A percentile compares a stretch with the other conserved stretches of the same genome.
Conservation (phyloP, 1,284 basidiomycete species). For the Wallemia ichthyophaga region DNA sequence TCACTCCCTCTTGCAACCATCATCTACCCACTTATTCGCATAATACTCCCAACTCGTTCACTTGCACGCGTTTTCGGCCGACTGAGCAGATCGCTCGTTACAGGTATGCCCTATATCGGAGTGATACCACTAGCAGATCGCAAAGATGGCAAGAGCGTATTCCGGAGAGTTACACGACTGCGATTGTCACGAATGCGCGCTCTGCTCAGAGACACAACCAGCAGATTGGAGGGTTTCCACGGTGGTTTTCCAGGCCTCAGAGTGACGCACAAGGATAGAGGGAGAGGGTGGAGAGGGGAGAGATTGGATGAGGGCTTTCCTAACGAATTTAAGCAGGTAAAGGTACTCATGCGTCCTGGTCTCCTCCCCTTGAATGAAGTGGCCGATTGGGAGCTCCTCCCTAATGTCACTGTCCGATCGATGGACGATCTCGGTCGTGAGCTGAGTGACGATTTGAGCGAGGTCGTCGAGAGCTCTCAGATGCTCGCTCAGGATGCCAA, state of each 20-base stretch:
- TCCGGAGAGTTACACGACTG: conserved; percentile 16
- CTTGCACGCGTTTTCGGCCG: conserved; percentile 17
- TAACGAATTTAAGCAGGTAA: neutral
- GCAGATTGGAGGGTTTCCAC: neutral
- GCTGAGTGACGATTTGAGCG: neutral
- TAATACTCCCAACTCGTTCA: conserved; percentile 20
- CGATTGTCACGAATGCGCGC: conserved; percentile 16
- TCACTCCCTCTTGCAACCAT: conserved; percentile 7
- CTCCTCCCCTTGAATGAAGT: neutral
- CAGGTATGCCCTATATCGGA: conserved; percentile 18
- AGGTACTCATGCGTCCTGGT: neutral
- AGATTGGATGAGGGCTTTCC: neutral
- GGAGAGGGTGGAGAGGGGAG: neutral
- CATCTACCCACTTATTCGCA: conserved; percentile 19
- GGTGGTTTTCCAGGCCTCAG: neutral
- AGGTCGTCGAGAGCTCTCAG: neutral
- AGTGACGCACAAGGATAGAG: neutral
- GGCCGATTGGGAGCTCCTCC: neutral
- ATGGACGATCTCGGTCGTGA: neutral
- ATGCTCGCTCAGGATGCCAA: no score
- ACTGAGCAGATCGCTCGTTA: conserved; percentile 13
- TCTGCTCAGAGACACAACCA: conserved; percentile 8
- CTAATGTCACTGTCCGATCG: neutral
- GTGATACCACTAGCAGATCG: conserved; percentile 15
- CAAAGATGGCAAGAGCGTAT: conserved; percentile 14